A percentile compares a stretch with the other conserved stretches of the same genome.
Evolutionary conservation across 176 grass and related monocot genomes (phyloP).

Genomic region (Guadua angustifolia): DNA sequence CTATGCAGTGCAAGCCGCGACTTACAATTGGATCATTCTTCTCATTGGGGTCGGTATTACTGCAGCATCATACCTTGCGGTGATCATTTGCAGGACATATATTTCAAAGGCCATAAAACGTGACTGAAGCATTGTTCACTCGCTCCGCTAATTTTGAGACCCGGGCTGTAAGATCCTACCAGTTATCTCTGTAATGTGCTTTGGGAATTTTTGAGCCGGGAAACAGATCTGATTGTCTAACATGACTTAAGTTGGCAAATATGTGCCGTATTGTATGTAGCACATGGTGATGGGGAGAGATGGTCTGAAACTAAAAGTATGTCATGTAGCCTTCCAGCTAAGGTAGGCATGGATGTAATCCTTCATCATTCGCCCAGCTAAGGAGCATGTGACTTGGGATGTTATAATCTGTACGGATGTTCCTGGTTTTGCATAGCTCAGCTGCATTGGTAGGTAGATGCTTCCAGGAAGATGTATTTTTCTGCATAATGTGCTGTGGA

Average conservation of each 20-base stretch:
- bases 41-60: conserved; percentile 58
- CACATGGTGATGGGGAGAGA: neutral
- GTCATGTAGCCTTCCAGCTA: conserved; percentile 1
- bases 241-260: conserved; percentile 18
- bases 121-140: conserved; percentile 50
- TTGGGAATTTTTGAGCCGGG: conserved; percentile 17
- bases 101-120: conserved; percentile 75
- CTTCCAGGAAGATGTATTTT: neutral
- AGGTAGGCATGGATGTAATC: neutral
- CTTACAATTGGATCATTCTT: conserved; percentile 73
- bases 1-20: conserved; percentile 68
- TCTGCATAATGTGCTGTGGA: neutral
- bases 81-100: conserved; percentile 53
- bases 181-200: neutral
- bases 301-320: neutral
- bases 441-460: neutral
- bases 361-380: neutral
- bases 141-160: conserved; percentile 23
- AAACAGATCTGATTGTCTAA: neutral
- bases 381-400: neutral
- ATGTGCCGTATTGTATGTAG: neutral
- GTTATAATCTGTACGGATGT: neutral
- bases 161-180: neutral
- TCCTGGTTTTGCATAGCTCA: neutral
- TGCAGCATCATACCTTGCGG: conserved; percentile 58